A percentile compares a stretch with the other conserved stretches of the same genome.
phyloP scores from a whole-genome alignment of 306 rosid species.

The Styphnolobium japonicum region DNA sequence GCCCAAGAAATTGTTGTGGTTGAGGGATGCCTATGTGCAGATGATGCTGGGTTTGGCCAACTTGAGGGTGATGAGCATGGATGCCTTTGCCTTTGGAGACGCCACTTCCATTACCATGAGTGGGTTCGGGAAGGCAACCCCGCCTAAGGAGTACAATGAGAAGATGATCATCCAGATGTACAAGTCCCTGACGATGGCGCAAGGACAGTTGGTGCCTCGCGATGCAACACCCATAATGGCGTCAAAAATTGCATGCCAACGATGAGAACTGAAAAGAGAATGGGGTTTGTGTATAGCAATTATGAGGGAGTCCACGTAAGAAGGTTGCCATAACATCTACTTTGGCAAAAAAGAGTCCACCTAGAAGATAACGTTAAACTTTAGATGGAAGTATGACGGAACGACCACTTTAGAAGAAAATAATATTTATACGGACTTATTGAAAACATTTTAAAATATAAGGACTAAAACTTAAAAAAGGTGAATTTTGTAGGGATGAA shows the following conservation, averaged over 20 bases:
- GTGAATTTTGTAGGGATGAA: too few relatives aligned
- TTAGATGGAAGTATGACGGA: too few relatives aligned
- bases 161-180: conserved; percentile 68
- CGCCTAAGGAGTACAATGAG: conserved; percentile 72
- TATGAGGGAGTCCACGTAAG: too few relatives aligned
- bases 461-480: too few relatives aligned
- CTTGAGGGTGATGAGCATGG: conserved; percentile 39
- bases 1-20: conserved; percentile 68
- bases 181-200: conserved; percentile 48
- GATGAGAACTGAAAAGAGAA: background rate
- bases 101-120: background rate
- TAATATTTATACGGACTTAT: too few relatives aligned
- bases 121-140: conserved; percentile 28
- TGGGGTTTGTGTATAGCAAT: too few relatives aligned
- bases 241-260: conserved; percentile 17
- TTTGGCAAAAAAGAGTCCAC: too few relatives aligned
- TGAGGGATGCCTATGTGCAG: conserved; percentile 68
- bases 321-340: too few relatives aligned
- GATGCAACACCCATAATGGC: conserved; percentile 27
- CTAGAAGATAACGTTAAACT: too few relatives aligned
- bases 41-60: conserved; percentile 72
- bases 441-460: too few relatives aligned
- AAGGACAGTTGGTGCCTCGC: conserved; percentile 38
- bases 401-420: too few relatives aligned
- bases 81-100: background rate